Percentiles rank a stretch among this genome's conserved stretches.
Conservation (phyloP, 208 protist genomes). For the Leishmania martiniquensis region DNA sequence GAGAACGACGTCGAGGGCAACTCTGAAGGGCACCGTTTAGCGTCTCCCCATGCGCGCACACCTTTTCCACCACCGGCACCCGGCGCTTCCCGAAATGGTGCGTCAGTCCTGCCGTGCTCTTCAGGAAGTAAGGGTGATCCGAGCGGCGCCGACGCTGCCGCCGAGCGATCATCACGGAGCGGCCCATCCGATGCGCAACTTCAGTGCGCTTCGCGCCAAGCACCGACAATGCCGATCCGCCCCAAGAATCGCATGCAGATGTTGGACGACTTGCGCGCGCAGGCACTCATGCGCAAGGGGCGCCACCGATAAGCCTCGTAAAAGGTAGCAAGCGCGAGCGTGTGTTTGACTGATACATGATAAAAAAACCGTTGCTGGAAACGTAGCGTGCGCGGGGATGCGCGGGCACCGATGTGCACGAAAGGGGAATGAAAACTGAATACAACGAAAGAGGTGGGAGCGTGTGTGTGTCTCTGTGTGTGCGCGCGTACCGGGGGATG, state of each 20-base stretch:
- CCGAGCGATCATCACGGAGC: not conserved
- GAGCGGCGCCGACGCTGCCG: not conserved
- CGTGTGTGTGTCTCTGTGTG: no score
- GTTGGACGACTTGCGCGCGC: constrained; percentile 46
- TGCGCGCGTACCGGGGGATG: no score
- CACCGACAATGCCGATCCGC: not conserved
- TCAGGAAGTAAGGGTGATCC: not conserved
- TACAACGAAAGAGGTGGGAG: not conserved
- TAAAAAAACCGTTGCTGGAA: not conserved
- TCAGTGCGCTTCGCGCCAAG: constrained; percentile 5
- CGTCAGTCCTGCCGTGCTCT: not conserved
- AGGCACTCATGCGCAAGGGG: constrained; percentile 45
- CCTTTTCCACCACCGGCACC: not conserved
- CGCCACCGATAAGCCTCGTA: constrained; percentile 6
- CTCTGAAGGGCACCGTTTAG: not conserved
- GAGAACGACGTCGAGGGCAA: not conserved
- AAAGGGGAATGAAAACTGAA: no score
- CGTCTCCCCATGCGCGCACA: not conserved
- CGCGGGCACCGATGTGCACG: not conserved
- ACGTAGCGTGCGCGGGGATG: not conserved
- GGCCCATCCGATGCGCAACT: not conserved
- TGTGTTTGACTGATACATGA: not conserved
- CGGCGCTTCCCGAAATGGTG: not conserved
- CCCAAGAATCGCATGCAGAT: constrained; percentile 54
- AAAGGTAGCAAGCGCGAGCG: not conserved